Evolutionary conservation across 768 basidiomycete species (phyloP), one percentile per base, ranked within the genome.

Genomic region (Termitomyces titanicus): DNA sequence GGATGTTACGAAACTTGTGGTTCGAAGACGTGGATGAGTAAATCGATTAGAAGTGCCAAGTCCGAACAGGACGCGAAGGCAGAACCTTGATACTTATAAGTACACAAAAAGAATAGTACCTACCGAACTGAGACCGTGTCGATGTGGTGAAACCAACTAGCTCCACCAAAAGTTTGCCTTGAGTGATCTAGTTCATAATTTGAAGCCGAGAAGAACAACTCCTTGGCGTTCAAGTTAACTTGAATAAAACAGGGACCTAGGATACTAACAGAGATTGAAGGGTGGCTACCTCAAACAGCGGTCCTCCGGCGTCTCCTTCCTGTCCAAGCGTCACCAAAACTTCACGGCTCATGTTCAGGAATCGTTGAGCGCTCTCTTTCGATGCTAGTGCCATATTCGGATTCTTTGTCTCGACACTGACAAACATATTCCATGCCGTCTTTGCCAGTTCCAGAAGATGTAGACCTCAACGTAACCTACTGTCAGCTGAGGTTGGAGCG

Each of bases 391-490:
- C 64, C 22, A 39, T 53, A 11, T 57, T 56, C 17, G 58, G 53
- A 6, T 53, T 46, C 13, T 57, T 39, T 43, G 71, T 66, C 43
- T 66, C 62, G 3, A 71, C 63, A 17, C 60, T 71, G 18, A 84
- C 63, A 22, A 74, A 66, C 13, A 74, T 78, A 65, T 93, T 92
- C 90, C 90, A 92, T 7, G 77, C 74, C 0, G 88, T 86, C 73
- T 92, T 92, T 1, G 89, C 79, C 64, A 90, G 69, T 64, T 92
- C 90, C 18, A 92, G 66, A 11, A 84, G 70, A 67, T 93, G 91
- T 72, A 90, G 75, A 13, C 89, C 90, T 93, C 33, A 4, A 48
- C 15, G 17, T 31, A 27, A 4, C 3, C 15, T 45, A 20, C 15
- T 20, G 20, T 54, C 17, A 48, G 47, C 37, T 18, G 10, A 12